These are phyloP conservation scores for Colletotrichum horii DNA, from an alignment of 2,329 filamentous ascomycete genomes.

Conservation along the genomic window DNA sequence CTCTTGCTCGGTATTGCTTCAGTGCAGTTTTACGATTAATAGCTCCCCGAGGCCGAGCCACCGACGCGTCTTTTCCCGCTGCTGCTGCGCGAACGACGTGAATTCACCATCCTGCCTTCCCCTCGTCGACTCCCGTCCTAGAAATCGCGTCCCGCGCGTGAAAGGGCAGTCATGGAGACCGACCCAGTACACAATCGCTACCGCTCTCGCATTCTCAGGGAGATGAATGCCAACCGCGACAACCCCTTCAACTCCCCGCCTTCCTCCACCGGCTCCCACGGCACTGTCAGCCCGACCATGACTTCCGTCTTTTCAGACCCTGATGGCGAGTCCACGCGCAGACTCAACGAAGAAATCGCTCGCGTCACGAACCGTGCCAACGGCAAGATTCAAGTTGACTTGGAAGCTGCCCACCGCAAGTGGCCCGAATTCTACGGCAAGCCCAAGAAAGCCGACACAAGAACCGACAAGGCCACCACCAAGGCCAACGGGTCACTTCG, in stretches of 20 bases:
- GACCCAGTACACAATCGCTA: constrained; percentile 43
- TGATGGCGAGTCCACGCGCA: constrained; percentile 59
- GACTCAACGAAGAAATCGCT: constrained; percentile 54
- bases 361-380: constrained; percentile 42
- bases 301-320: constrained; percentile 59
- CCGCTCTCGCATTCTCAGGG: constrained; percentile 54
- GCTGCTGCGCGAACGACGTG: constrained; percentile 8
- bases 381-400: constrained; percentile 45
- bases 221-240: constrained; percentile 57
- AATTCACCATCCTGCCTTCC: neutral
- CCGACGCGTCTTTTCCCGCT: constrained; percentile 5
- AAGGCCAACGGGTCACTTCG: constrained; percentile 23
- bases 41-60: neutral
- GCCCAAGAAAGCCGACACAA: constrained; percentile 34
- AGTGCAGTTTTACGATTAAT: constrained; percentile 11
- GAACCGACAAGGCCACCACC: neutral
- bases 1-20: constrained; percentile 20
- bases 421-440: constrained; percentile 58
- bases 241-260: constrained; percentile 65
- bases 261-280: constrained; percentile 62
- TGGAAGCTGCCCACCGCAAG: constrained; percentile 51
- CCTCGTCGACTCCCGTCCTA: constrained; percentile 3
- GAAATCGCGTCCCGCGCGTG: constrained; percentile 19
- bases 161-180: constrained; percentile 40
- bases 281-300: constrained; percentile 58